Percentiles rank a stretch among this genome's conserved stretches.
Conservation (phyloP, 169 alveolate species). For the Perkinsus marinus region DNA sequence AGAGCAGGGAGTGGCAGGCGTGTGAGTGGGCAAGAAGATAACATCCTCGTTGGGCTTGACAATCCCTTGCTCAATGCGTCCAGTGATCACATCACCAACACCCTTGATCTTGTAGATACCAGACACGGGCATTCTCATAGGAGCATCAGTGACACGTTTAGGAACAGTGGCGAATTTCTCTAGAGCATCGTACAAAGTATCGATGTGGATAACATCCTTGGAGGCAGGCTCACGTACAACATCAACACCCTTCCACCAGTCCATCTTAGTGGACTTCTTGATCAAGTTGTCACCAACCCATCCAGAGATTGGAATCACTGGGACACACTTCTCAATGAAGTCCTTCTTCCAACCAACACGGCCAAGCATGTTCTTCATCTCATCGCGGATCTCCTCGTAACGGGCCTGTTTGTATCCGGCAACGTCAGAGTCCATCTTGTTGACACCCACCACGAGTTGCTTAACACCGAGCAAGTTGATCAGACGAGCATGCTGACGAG, state of each 20-base stretch:
- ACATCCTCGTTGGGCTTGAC: slow-evolving; percentile 80
- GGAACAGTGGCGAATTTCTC: slow-evolving; percentile 87
- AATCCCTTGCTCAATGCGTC: slow-evolving; percentile 95
- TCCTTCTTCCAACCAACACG: slow-evolving; percentile 93
- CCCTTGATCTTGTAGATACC: slow-evolving; percentile 98
- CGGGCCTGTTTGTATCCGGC: slow-evolving; percentile 73
- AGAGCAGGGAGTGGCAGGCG: slow-evolving; percentile 11
- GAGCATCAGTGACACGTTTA: slow-evolving; percentile 89
- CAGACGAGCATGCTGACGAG: slow-evolving; percentile 95
- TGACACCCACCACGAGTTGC: slow-evolving; percentile 93
- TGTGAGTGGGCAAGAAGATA: background rate
- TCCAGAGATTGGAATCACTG: slow-evolving; percentile 95
- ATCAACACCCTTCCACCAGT: slow-evolving; percentile 88
- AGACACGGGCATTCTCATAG: slow-evolving; percentile 90
- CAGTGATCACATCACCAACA: slow-evolving; percentile 98
- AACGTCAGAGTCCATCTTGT: slow-evolving; percentile 93
- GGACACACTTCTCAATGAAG: slow-evolving; percentile 57
- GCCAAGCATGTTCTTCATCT: slow-evolving; percentile 82
- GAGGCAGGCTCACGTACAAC: background rate
- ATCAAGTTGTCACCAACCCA: slow-evolving; percentile 93
- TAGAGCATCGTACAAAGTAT: slow-evolving; percentile 85
- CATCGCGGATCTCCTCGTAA: slow-evolving; percentile 86
- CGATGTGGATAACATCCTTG: background rate
- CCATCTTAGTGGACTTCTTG: slow-evolving; percentile 83
- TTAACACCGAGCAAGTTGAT: slow-evolving; percentile 97